Base-by-base conservation (phyloP, 805 yeast species). In the Lipomyces yamadae region DNA sequence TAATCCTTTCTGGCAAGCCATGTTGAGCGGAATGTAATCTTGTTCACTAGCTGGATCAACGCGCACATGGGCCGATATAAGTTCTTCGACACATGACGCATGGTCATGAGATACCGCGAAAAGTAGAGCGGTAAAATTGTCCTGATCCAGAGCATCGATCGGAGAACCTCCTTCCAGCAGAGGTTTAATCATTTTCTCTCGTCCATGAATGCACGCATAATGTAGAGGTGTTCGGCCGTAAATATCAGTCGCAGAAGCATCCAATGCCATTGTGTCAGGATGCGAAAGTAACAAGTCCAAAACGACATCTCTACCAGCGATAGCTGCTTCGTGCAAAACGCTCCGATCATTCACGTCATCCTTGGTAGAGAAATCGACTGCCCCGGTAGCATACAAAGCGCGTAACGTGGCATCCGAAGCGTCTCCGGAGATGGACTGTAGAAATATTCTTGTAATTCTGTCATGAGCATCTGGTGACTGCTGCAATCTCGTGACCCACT, bases 1-100 rank as follows among this genome's bases (percentile, higher is more conserved):
- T 73, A 91, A 87, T 13, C 97, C 97, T 67, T 85, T 85, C 73
- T 89, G 88, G 78, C 98, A 95, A 1, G 98, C 97, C 74, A 90
- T 86, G 74, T 91, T 92, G 58, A 95, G 82, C 0, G 83, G 83
- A 35, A 81, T 77, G 65, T 92, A 91, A 62, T 78, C 81, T 53
- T 76, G 74, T 65, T 79, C 82, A 13, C 80, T 69, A 29, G 78
- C 76, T 13, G 81, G 81, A 42, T 75, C 73, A 7, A 79, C 76
- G 2, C 73, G 68, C 4, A 82, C 82, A 10, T 86, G 87, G 32
- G 83, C 78, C 34, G 80, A 77, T 1, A 86, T 76, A 37, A 90
- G 77, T 6, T 83, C 78, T 62, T 81, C 79, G 15, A 86, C 86
- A 29, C 86, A 82, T 2, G 81, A 84, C 11, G 85, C 81, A 73